These are phyloP conservation scores for Solanum dulcamara DNA, from an alignment of 257 asterid species.

Conservation along the genomic window DNA sequence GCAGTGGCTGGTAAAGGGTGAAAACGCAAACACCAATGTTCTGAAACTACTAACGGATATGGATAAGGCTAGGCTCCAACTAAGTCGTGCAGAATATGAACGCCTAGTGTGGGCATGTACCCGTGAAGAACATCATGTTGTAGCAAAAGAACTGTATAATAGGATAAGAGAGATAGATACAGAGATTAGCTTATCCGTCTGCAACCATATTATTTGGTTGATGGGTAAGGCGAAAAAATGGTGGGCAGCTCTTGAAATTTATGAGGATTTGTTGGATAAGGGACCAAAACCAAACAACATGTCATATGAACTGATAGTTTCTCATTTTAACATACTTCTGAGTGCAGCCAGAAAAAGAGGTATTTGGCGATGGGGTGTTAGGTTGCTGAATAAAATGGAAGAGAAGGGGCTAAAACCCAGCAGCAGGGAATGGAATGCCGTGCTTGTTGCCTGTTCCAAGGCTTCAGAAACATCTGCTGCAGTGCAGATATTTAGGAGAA, in stretches of 20 bases:
- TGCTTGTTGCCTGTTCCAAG: conserved; percentile 83
- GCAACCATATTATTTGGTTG: conserved; percentile 89
- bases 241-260: conserved; percentile 98
- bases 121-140: conserved; percentile 54
- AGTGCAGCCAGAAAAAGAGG: conserved; percentile 76
- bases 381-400: conserved; percentile 80
- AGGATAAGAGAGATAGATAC: conserved; percentile 55
- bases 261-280: conserved; percentile 74
- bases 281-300: conserved; percentile 82
- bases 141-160: conserved; percentile 68
- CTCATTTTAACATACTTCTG: conserved; percentile 65
- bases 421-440: conserved; percentile 80
- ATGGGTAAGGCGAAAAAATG: conserved; percentile 93
- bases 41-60: conserved; percentile 55
- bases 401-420: conserved; percentile 90
- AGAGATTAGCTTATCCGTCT: conserved; percentile 70
- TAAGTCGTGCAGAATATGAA: conserved; percentile 43
- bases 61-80: conserved; percentile 49
- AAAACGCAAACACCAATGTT: conserved; percentile 34
- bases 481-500: conserved; percentile 70
- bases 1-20: conserved; percentile 51
- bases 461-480: conserved; percentile 84
- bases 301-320: conserved; percentile 67
- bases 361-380: conserved; percentile 91
- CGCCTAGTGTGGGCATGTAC: conserved; percentile 90